A percentile compares a stretch with the other conserved stretches of the same genome.
phyloP scores from a whole-genome alignment of 2,329 filamentous ascomycete genomes.

The Diaporthe longicolla region DNA sequence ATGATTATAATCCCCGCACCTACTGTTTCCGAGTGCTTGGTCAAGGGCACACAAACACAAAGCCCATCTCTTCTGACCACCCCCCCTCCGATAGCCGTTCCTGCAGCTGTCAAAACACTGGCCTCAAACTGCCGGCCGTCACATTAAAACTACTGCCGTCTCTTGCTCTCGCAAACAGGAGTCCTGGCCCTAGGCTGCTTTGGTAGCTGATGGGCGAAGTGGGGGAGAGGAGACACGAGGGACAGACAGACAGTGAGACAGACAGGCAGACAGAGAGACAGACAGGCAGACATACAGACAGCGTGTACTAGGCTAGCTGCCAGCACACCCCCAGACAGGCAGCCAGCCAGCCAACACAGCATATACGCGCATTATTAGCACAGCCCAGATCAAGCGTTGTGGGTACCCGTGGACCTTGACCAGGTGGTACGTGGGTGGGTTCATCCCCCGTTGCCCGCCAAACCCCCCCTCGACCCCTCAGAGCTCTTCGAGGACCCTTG shows the following conservation, averaged over 20 bases:
- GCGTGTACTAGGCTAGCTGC: not conserved
- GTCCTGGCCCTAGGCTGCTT: constrained; percentile 19
- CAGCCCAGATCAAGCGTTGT: constrained; percentile 3
- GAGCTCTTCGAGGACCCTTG: constrained; percentile 15
- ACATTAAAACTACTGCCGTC: constrained; percentile 39
- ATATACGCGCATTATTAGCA: not conserved
- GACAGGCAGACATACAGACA: too few species aligned
- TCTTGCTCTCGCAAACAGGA: constrained; percentile 18
- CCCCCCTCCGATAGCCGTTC: constrained; percentile 9
- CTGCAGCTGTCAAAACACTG: constrained; percentile 34
- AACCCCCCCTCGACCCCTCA: not conserved
- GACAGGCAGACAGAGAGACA: too few species aligned
- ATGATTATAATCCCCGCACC: constrained; percentile 7
- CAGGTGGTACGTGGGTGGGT: constrained; percentile 20
- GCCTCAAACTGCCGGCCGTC: constrained; percentile 29
- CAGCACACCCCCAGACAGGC: constrained; percentile 1
- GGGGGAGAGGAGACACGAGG: not conserved
- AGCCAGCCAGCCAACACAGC: constrained; percentile 6
- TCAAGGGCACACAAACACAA: constrained; percentile 19
- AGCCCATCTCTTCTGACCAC: too few species aligned
- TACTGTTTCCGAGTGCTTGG: constrained; percentile 21
- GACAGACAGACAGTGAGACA: too few species aligned
- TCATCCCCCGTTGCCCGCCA: not conserved
- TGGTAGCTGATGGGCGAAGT: constrained; percentile 28
- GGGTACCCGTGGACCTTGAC: not conserved